Percentiles rank a stretch among this genome's conserved stretches.
These are phyloP conservation scores for Vitis rotundifolia DNA, from an alignment of 164 flowering plant genomes.

Conservation along the genomic window DNA sequence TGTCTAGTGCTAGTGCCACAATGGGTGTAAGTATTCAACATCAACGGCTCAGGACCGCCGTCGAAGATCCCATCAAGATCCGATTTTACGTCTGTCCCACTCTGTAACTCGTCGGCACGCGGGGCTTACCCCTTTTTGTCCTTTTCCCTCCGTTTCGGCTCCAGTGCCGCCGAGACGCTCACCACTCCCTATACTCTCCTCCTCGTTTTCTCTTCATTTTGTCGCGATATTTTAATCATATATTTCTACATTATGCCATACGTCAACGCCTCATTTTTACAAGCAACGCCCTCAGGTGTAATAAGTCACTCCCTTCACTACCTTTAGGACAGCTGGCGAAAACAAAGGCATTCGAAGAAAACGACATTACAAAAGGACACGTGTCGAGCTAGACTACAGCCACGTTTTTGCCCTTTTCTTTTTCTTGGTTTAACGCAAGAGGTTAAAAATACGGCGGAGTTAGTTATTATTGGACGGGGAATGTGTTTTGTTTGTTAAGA, in stretches of 20 bases:
- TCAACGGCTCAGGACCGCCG: conserved; percentile 8
- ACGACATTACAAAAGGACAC: too few species aligned
- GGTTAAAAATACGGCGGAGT: too few species aligned
- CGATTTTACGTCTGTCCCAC: conserved; percentile 3
- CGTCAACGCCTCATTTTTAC: background rate
- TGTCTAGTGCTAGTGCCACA: too few species aligned
- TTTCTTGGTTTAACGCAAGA: too few species aligned
- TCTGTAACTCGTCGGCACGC: conserved; percentile 22
- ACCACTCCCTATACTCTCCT: background rate
- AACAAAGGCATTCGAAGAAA: too few species aligned
- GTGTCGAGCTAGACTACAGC: too few species aligned
- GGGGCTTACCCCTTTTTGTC: conserved; percentile 14
- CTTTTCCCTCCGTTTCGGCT: conserved; percentile 17
- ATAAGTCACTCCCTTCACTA: too few species aligned
- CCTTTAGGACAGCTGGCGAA: too few species aligned
- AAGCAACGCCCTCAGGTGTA: too few species aligned
- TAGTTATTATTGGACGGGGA: too few species aligned
- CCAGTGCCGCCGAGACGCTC: conserved; percentile 6
- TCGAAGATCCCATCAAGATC: conserved; percentile 23
- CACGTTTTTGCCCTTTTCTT: too few species aligned
- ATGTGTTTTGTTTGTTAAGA: background rate
- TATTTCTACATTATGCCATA: background rate
- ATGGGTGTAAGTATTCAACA: background rate
- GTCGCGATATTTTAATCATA: background rate
- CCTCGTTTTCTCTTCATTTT: background rate